Conservation (phyloP, 2,329 filamentous ascomycete species). For the Xylaria multiplex region DNA sequence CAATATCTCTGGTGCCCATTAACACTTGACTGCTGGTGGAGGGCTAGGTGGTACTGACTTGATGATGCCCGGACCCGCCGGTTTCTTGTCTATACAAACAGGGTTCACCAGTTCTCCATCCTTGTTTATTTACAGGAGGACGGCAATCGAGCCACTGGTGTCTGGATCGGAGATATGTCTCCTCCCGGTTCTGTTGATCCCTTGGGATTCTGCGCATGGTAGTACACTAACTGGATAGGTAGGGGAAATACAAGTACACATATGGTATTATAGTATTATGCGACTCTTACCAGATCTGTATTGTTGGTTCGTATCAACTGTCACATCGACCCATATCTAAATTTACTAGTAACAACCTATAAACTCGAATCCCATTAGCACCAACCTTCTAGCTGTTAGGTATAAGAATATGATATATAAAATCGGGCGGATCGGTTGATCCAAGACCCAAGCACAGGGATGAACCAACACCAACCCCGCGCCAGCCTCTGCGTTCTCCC, state of each 20-base stretch:
- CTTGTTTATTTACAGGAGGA: conserved; percentile 14
- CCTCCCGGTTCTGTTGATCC: conserved; percentile 21
- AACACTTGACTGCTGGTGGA: neutral
- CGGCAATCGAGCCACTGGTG: conserved; percentile 33
- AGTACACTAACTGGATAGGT: too few species aligned
- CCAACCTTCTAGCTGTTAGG: too few species aligned
- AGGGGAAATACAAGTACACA: conserved; percentile 2
- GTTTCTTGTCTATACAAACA: conserved; percentile 9
- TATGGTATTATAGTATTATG: neutral
- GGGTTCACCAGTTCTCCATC: conserved; percentile 5
- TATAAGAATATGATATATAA: too few species aligned
- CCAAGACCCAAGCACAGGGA: too few species aligned
- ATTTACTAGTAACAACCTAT: too few species aligned
- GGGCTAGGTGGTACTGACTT: neutral
- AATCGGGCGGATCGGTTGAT: too few species aligned
- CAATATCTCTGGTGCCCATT: neutral
- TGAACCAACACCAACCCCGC: too few species aligned
- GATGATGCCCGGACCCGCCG: neutral
- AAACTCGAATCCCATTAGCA: too few species aligned
- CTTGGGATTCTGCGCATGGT: conserved; percentile 1
- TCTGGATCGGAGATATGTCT: conserved; percentile 29
- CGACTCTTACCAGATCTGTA: conserved; percentile 2
- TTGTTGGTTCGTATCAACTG: neutral
- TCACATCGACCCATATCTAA: conserved; percentile 1
- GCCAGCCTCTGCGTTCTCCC: too few species aligned